Evolutionary conservation across 768 basidiomycete genomes (phyloP), one percentile per base, ranked within the genome.

Genomic region (Mycena epipterygia): DNA sequence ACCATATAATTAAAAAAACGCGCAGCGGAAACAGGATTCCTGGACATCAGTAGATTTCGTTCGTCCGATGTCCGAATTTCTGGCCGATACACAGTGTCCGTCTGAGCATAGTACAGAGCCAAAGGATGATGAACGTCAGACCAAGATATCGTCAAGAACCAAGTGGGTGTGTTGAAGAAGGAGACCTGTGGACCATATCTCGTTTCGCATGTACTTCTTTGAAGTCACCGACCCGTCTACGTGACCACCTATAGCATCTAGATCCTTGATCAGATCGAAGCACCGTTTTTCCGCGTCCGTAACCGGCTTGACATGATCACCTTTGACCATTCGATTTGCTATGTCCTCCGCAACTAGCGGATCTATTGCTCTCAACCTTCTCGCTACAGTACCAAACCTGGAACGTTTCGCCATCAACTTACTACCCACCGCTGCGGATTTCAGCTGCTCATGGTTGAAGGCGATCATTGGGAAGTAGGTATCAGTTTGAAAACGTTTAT

Each of bases 361-460:
- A 62, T 84, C 65, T 7, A 83, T 23, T 11, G 32, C 41, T 4
- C 76, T 49, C 1, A 83, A 51, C 9, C 76, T 32, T 0, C 73
- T 6, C 0, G 77, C 33, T 13, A 85, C 76, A 14, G 66, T 49
- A 30, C 58, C 41, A 73, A 84, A 83, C 13, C 74, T 72, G 1
- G 44, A 44, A 21, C 70, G 75, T 48, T 81, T 70, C 1, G 77
- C 72, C 1, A 80, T 23, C 1, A 83, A 44, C 59, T 73, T 83
- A 3, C 82, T 77, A 3, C 76, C 79, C 0, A 62, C 75, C 0
- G 77, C 71, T 6, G 77, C 73, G 2, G 51, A 61, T 51, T 79
- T 81, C 2, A 86, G 77, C 55, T 85, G 86, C 30, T 79, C 67
- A 51, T 86, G 82, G 51, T 80, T 85, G 59, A 85, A 86, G 0